Conservation (phyloP, 2,329 filamentous ascomycete genomes). For the Diplodia corticola region DNA sequence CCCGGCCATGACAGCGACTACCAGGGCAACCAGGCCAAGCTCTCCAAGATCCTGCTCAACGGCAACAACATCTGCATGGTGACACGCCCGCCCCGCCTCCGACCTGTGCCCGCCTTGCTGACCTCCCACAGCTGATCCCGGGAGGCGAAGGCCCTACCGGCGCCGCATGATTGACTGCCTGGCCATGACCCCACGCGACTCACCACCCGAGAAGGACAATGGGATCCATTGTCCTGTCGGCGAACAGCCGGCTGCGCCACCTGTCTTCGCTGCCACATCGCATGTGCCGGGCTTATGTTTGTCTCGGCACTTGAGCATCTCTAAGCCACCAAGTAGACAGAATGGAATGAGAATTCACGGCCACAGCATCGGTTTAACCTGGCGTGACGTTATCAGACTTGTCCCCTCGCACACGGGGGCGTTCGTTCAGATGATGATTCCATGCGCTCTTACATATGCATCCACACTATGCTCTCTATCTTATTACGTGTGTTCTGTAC, state of each 20-base stretch:
- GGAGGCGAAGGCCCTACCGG: constrained; percentile 25
- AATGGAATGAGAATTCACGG: neutral
- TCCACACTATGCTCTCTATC: neutral
- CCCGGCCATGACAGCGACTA: constrained; percentile 69
- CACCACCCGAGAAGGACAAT: neutral
- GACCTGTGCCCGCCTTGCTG: neutral
- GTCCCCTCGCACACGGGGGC: neutral
- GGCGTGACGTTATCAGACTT: neutral
- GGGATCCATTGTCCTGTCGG: neutral
- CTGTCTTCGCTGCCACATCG: neutral
- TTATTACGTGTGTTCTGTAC: neutral
- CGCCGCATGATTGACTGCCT: neutral
- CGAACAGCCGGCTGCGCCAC: neutral
- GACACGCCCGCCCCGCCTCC: constrained; percentile 28
- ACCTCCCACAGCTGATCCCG: constrained; percentile 24
- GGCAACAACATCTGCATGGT: constrained; percentile 99
- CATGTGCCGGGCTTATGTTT: neutral
- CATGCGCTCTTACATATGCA: neutral
- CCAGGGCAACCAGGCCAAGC: constrained; percentile 79
- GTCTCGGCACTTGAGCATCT: neutral
- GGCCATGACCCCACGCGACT: no score
- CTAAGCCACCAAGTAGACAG: neutral
- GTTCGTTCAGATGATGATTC: neutral
- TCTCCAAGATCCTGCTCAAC: constrained; percentile 92
- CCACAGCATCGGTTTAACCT: neutral